Base-by-base conservation (phyloP, 495 filamentous ascomycete species). In the Copromyces sp. region DNA sequence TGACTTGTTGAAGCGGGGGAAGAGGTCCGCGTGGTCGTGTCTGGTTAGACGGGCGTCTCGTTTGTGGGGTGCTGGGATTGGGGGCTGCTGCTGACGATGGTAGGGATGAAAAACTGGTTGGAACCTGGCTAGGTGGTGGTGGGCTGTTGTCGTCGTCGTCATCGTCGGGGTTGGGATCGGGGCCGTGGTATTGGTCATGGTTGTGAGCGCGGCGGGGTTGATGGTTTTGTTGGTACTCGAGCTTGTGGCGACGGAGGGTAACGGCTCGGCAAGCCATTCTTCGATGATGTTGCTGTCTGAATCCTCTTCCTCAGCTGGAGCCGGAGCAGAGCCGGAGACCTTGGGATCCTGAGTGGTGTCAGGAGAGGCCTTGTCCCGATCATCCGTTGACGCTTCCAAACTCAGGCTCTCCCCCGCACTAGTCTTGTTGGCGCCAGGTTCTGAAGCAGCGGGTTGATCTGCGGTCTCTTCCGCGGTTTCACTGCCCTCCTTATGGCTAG, bases 251-350 rank as follows among this genome's bases (percentile, higher is more conserved):
- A 53, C 72, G 12, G 73, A 41, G 2, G 40, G 73, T 2, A 47
- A 44, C 3, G 79, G 78, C 47, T 80, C 78, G 38, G 79, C 75
- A 41, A 80, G 77, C 78, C 77, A 80, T 41, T 80, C 78, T 68
- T 77, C 73, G 45, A 81, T 80, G 11, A 78, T 80, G 39, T 76
- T 70, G 39, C 80, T 77, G 39, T 68, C 74, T 11, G 73, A 17
- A 1, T 77, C 71, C 53, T 79, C 77, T 29, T 73, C 74, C 39
- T 73, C 41, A 16, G 39, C 53, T 14, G 20, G 3, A 12, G n/a
- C 45, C n/a, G 70, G 9, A 11, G 59, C 14, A 32, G 44, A 12
- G 69, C 41, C 12, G 2, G 59, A 44, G 29, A n/a, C 20, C 1
- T 61, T 7, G n/a, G 73, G 29, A 7, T 53, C 41, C 8, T 17